phyloP scores from a whole-genome alignment of 2,329 filamentous ascomycete genomes.

The Periconia sp. region DNA sequence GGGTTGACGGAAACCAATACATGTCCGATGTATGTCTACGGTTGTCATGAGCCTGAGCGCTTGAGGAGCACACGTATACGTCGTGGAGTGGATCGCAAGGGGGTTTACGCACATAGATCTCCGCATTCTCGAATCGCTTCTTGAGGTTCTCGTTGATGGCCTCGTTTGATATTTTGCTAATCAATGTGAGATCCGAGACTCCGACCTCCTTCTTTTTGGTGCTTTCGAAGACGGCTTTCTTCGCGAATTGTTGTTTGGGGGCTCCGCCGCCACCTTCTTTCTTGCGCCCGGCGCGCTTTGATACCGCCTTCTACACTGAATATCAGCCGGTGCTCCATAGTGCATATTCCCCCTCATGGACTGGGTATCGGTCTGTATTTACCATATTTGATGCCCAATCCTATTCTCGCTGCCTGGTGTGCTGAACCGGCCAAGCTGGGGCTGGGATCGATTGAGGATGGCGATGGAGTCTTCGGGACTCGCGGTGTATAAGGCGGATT shows the following conservation, averaged over 20 bases:
- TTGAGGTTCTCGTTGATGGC: constrained; percentile 99
- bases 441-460: background rate
- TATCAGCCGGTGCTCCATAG: constrained; percentile 17
- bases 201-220: constrained; percentile 99
- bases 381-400: constrained; percentile 40
- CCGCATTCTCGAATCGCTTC: constrained; percentile 93
- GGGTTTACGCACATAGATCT: constrained; percentile 75
- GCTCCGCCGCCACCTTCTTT: constrained; percentile 54
- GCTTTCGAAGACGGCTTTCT: constrained; percentile 93
- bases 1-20: constrained; percentile 98
- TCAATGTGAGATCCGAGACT: constrained; percentile 93
- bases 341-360: background rate
- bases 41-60: constrained; percentile 25
- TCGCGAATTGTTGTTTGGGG: constrained; percentile 68
- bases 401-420: constrained; percentile 19
- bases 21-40: constrained; percentile 94
- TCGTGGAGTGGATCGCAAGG: background rate
- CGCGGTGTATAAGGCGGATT: background rate
- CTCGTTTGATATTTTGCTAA: constrained; percentile 98
- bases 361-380: constrained; percentile 6
- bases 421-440: background rate
- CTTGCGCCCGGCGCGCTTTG: constrained; percentile 61
- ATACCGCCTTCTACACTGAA: constrained; percentile 49
- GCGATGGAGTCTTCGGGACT: background rate
- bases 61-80: background rate